Percentiles rank a stretch among this genome's conserved stretches.
phyloP scores from a whole-genome alignment of 805 yeast species.

The Diddensiella caesifluorescens region DNA sequence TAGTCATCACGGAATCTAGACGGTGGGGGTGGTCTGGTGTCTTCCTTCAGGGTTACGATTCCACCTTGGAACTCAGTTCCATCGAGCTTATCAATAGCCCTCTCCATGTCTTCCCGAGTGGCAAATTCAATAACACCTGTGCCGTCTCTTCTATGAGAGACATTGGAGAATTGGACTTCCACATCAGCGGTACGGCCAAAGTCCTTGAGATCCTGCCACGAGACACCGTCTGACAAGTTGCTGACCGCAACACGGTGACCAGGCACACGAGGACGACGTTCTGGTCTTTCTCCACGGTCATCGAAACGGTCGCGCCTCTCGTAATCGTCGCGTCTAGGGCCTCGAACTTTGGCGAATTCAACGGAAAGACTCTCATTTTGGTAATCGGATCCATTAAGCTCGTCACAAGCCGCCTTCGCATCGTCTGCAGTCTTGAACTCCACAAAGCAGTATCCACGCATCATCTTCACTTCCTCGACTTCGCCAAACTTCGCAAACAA shows the following conservation, averaged over 20 bases:
- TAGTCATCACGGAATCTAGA: conserved; percentile 26
- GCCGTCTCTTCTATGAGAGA: conserved; percentile 34
- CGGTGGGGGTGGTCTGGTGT: conserved; percentile 41
- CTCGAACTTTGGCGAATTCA: conserved; percentile 33
- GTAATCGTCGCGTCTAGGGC: conserved; percentile 20
- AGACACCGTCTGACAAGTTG: conserved; percentile 24
- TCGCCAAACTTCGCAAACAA: conserved; percentile 48
- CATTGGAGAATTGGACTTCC: conserved; percentile 35
- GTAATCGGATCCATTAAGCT: conserved; percentile 28
- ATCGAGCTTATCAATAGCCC: conserved; percentile 64
- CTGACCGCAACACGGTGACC: conserved; percentile 26
- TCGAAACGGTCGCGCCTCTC: conserved; percentile 21
- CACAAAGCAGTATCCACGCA: conserved; percentile 37
- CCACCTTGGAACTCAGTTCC: conserved; percentile 69
- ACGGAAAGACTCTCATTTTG: conserved; percentile 34
- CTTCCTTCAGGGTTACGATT: conserved; percentile 66
- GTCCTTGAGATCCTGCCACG: conserved; percentile 55
- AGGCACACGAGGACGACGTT: conserved; percentile 10
- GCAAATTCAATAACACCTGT: conserved; percentile 31
- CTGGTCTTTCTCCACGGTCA: conserved; percentile 21
- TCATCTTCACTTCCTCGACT: conserved; percentile 51
- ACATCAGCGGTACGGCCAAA: conserved; percentile 59
- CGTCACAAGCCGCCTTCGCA: conserved; percentile 28
- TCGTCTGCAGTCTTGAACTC: conserved; percentile 29
- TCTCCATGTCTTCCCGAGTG: conserved; percentile 63